phyloP scores from a whole-genome alignment of 2,329 filamentous ascomycete genomes.

The Beauveria medogensis region DNA sequence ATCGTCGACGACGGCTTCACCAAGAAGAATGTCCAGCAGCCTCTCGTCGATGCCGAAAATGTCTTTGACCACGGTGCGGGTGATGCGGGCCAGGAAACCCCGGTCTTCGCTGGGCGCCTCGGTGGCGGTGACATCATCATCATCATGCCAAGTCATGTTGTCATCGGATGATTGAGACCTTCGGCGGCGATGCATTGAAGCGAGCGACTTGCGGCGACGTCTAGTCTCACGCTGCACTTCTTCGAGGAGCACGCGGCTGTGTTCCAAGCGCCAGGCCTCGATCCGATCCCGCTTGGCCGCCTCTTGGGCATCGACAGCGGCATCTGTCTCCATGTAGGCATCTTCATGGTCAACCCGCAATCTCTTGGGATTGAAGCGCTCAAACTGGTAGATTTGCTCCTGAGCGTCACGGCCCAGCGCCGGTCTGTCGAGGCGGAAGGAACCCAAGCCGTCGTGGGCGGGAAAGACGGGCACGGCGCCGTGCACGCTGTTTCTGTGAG shows the following conservation, averaged over 20 bases:
- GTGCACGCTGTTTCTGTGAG: conserved; percentile 28
- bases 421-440: conserved; percentile 61
- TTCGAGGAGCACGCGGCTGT: conserved; percentile 75
- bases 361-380: conserved; percentile 70
- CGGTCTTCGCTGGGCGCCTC: conserved; percentile 46
- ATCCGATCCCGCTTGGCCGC: conserved; percentile 74
- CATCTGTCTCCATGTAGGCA: conserved; percentile 31
- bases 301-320: conserved; percentile 36
- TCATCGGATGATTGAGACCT: conserved; percentile 26
- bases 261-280: conserved; percentile 85
- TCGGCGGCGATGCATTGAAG: conserved; percentile 29
- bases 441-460: conserved; percentile 83
- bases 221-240: conserved; percentile 83
- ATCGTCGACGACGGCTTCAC: conserved; percentile 56
- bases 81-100: conserved; percentile 72
- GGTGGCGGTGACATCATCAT: conserved; percentile 31
- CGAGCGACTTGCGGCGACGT: conserved; percentile 56
- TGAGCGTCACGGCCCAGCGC: conserved; percentile 53
- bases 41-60: conserved; percentile 86
- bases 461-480: conserved; percentile 65
- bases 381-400: conserved; percentile 83
- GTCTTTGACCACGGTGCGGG: conserved; percentile 77
- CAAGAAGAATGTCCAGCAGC: conserved; percentile 77
- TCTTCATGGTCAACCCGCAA: conserved; percentile 48
- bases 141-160: conserved; percentile 45